Percentiles rank a stretch among this genome's conserved stretches.
Evolutionary conservation across 2,329 filamentous ascomycete species (phyloP).

Genomic region (Exophiala spinifera): DNA sequence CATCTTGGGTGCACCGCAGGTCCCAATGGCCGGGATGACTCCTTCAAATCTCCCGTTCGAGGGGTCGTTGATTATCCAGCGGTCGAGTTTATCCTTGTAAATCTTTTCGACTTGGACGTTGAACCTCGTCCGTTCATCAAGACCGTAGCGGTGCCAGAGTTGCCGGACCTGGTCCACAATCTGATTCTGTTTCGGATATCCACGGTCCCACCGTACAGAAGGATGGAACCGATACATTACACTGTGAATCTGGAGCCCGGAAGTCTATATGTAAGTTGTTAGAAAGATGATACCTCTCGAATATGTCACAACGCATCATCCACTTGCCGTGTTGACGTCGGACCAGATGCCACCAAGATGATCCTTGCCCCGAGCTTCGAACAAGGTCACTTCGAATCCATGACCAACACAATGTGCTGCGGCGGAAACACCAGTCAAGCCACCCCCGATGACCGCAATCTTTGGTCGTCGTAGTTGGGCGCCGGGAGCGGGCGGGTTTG

Average conservation of each 20-base stretch:
- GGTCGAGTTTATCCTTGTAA: slow-evolving; percentile 64
- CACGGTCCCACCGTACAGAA: slow-evolving; percentile 67
- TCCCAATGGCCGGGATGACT: slow-evolving; percentile 73
- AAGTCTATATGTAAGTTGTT: slow-evolving; percentile 51
- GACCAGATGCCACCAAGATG: slow-evolving; percentile 78
- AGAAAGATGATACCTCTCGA: too few species aligned
- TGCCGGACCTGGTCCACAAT: slow-evolving; percentile 69
- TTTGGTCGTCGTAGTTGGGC: slow-evolving; percentile 59
- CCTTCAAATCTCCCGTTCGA: slow-evolving; percentile 73
- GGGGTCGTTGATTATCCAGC: slow-evolving; percentile 74
- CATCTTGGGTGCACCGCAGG: slow-evolving; percentile 75
- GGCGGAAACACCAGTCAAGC: slow-evolving; percentile 71
- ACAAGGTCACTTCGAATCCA: slow-evolving; percentile 77
- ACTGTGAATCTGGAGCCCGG: slow-evolving; percentile 77
- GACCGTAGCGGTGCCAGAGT: slow-evolving; percentile 71
- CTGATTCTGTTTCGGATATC: slow-evolving; percentile 74
- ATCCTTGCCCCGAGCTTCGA: slow-evolving; percentile 66
- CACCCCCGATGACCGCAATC: slow-evolving; percentile 67
- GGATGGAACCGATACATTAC: slow-evolving; percentile 88
- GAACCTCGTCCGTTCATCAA: slow-evolving; percentile 70
- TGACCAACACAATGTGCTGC: slow-evolving; percentile 81
- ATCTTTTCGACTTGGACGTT: slow-evolving; percentile 66
- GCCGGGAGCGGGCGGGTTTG: slow-evolving; percentile 62
- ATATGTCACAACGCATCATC: too few species aligned
- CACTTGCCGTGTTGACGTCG: slow-evolving; percentile 59